Conservation (phyloP, 176 grass and related monocot genomes). For the Avena atlantica region DNA sequence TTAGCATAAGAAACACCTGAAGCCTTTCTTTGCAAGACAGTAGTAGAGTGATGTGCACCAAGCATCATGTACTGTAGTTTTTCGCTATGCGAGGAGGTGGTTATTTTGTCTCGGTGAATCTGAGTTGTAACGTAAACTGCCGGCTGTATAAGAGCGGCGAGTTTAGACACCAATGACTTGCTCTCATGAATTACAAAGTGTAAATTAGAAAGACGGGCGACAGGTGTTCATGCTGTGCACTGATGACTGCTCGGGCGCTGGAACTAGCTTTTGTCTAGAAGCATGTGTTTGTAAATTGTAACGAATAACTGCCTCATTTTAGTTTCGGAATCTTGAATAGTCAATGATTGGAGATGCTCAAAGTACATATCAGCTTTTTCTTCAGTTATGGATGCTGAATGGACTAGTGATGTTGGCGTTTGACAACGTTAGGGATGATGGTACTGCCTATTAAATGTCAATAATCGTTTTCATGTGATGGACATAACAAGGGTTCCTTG, state of each 20-base stretch:
- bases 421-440: background rate
- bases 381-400: background rate
- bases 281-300: constrained; percentile 38
- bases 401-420: background rate
- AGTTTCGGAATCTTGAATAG: background rate
- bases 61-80: background rate
- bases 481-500: background rate
- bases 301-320: background rate
- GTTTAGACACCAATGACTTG: constrained; percentile 14
- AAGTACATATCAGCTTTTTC: background rate
- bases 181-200: background rate
- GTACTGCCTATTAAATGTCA: background rate
- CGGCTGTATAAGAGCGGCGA: background rate
- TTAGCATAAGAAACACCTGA: constrained; percentile 51
- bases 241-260: background rate
- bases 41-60: constrained; percentile 1
- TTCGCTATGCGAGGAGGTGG: background rate
- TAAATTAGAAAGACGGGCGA: background rate
- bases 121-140: background rate
- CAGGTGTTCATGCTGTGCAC: background rate
- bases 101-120: constrained; percentile 31
- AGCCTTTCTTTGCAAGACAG: background rate
- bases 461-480: background rate
- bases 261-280: background rate
- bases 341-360: background rate